phyloP scores from a whole-genome alignment of 2,329 filamentous ascomycete genomes.

The Fusarium neocosmosporiellum region DNA sequence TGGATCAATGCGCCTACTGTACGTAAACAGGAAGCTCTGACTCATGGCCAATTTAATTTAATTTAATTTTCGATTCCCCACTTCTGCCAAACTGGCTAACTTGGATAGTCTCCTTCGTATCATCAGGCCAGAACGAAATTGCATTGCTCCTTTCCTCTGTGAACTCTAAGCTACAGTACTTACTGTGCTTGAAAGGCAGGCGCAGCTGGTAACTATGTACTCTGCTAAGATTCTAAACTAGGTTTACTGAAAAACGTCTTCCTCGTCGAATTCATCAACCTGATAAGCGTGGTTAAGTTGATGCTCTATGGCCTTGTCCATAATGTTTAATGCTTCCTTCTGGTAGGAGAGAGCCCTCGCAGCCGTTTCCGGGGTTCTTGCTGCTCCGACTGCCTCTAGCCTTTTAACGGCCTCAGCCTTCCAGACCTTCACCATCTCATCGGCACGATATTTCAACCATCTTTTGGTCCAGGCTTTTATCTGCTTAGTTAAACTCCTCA shows the following conservation, averaged over 20 bases:
- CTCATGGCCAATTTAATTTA: too few species aligned
- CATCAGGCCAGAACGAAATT: constrained; percentile 5
- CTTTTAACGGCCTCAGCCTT: neutral
- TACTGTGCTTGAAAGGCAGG: neutral
- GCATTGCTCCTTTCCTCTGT: neutral
- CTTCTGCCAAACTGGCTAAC: too few species aligned
- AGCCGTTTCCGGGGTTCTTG: neutral
- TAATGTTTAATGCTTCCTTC: neutral
- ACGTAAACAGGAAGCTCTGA: neutral
- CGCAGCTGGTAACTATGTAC: neutral
- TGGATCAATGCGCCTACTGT: neutral
- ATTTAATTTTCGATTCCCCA: too few species aligned
- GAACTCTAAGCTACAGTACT: neutral
- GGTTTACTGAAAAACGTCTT: constrained; percentile 2
- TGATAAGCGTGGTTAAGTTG: neutral
- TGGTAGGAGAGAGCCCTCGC: neutral
- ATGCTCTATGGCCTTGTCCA: neutral
- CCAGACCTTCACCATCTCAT: neutral
- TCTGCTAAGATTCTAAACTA: constrained; percentile 2
- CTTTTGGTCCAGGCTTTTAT: neutral
- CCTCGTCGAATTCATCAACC: neutral
- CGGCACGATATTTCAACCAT: neutral
- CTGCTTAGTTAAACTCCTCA: neutral
- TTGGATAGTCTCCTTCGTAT: too few species aligned
- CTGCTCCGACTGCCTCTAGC: neutral